These are phyloP conservation scores for Linum tenue DNA, from an alignment of 345 rosid genomes.

Conservation along the genomic window DNA sequence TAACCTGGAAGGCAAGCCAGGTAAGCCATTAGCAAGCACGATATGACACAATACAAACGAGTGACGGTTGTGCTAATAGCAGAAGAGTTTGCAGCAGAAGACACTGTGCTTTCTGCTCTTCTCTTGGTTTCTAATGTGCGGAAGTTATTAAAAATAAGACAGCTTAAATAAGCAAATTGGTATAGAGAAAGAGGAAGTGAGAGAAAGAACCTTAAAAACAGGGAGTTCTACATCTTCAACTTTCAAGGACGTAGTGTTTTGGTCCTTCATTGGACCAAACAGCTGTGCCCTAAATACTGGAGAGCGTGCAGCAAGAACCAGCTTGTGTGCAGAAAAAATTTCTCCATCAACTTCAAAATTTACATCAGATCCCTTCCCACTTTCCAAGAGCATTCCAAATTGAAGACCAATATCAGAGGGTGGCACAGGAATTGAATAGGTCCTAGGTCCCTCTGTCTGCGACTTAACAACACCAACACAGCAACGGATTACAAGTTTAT, in stretches of 20 bases:
- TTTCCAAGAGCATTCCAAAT: conserved; percentile 52
- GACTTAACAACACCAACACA: conserved; percentile 52
- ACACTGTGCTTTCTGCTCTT: too few relatives aligned
- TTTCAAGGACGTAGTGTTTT: conserved; percentile 34
- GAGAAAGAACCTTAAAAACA: conserved; percentile 47
- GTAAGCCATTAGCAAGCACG: too few relatives aligned
- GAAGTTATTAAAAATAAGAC: too few relatives aligned
- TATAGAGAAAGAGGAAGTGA: background rate
- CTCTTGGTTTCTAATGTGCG: too few relatives aligned
- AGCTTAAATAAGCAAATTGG: too few relatives aligned
- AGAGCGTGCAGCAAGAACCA: conserved; percentile 14
- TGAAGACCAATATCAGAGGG: conserved; percentile 49
- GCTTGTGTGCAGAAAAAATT: conserved; percentile 51
- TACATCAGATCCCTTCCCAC: conserved; percentile 48
- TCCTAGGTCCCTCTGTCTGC: conserved; percentile 58
- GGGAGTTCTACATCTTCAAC: conserved; percentile 60
- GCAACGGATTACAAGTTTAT: background rate
- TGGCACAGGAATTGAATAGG: conserved; percentile 45
- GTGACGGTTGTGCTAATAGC: too few relatives aligned
- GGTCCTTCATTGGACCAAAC: conserved; percentile 59
- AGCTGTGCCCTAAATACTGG: conserved; percentile 80
- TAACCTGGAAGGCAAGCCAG: too few relatives aligned
- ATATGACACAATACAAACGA: too few relatives aligned
- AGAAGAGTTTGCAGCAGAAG: too few relatives aligned
- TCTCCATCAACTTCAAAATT: conserved; percentile 59